Base-by-base conservation (phyloP, 306 rosid genomes). In the Quillaja saponaria region DNA sequence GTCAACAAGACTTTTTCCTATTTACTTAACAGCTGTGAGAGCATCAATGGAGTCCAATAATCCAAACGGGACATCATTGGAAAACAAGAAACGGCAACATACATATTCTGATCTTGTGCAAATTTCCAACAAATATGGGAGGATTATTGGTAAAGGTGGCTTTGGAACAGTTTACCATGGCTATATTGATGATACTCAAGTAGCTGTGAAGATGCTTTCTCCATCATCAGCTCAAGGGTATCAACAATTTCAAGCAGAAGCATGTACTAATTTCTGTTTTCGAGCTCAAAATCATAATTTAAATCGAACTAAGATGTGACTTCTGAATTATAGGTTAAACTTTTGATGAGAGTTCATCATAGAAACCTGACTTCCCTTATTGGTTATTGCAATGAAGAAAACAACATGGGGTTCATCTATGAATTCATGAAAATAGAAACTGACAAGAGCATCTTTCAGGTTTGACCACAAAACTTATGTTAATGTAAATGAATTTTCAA, bases 171-270 rank as follows among this genome's bases (percentile, higher is more conserved):
- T 81, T 35, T 85, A 63, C 55, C 62, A 74, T 42, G 87, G 87
- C 15, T 28, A 50, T 34, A 17, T 74, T 31, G 83, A 76, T 13
- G 74, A 62, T 37, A 68, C 56, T 63, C 66, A 68, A 74, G 91
- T 86, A n/a, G 89, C 89, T 50, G 72, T 81, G 5, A 86, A 86
- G 81, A 61, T 80, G 63, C 82, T 80, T 53, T 78, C 86, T 6
- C 19, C 56, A 25, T 61, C 85, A 10, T 56, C 89, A 16, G 66
- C 34, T 12, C 81, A 64, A 39, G 83, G 89, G 7, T 64, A 71
- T 66, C 67, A 73, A 11, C 80, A 83, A 58, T 86, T 78, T 71
- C 68, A 68, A n/a, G 76, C 83, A 49, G 89, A 86, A 82, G 88
- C 69, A 80, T 10, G 79, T 69, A 5, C 4, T 39, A 48, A 21